phyloP scores from a whole-genome alignment of 2,329 filamentous ascomycete genomes.

The Ophiocordyceps camponoti-saundersi region DNA sequence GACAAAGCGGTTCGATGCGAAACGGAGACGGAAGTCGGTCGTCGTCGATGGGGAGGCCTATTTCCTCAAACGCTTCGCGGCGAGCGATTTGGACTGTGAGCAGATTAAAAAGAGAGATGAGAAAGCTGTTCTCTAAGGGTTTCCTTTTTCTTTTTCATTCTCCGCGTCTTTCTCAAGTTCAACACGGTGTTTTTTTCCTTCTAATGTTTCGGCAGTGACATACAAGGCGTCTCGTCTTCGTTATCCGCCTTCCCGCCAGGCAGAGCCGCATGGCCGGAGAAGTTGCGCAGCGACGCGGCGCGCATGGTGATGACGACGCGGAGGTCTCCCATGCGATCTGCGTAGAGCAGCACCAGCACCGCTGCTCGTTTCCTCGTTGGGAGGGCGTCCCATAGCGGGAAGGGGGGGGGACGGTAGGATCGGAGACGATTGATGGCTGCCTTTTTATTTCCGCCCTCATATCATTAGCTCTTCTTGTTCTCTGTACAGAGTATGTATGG shows the following conservation, averaged over 20 bases:
- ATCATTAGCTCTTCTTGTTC: not conserved
- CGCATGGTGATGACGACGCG: slow-evolving; percentile 55
- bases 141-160: too few species aligned
- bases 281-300: slow-evolving; percentile 43
- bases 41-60: slow-evolving; percentile 65
- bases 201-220: too few species aligned
- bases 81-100: slow-evolving; percentile 59
- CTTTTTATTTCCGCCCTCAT: slow-evolving; percentile 13
- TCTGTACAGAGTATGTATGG: not conserved
- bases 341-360: slow-evolving; percentile 76
- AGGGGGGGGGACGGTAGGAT: slow-evolving; percentile 41
- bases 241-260: slow-evolving; percentile 60
- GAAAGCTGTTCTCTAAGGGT: too few species aligned
- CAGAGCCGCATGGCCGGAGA: slow-evolving; percentile 75
- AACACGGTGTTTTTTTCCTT: too few species aligned
- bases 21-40: slow-evolving; percentile 57
- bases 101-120: not conserved
- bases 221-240: slow-evolving; percentile 42
- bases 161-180: too few species aligned
- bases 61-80: slow-evolving; percentile 83
- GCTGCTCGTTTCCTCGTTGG: slow-evolving; percentile 58
- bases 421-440: slow-evolving; percentile 43
- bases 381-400: slow-evolving; percentile 43
- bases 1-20: slow-evolving; percentile 72
- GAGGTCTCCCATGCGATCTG: slow-evolving; percentile 65